Evolutionary conservation across 768 basidiomycete genomes (phyloP).

Genomic region (Podaxis sp.): DNA sequence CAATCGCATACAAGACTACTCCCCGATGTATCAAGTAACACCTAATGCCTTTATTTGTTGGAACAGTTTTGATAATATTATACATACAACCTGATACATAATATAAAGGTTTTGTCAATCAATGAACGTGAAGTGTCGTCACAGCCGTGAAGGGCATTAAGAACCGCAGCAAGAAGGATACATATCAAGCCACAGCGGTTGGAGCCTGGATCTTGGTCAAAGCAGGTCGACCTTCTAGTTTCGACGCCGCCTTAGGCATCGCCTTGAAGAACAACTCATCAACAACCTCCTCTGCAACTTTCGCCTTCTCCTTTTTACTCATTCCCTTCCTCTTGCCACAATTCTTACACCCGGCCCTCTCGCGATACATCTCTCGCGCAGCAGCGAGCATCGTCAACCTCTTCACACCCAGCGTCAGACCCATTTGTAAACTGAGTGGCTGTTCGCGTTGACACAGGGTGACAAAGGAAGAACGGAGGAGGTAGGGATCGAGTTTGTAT

Average conservation of each 20-base stretch:
- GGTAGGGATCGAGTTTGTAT: slow-evolving; percentile 27
- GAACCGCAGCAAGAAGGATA: neutral
- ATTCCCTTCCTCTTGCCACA: slow-evolving; percentile 18
- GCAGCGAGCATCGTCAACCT: slow-evolving; percentile 30
- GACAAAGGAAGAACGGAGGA: slow-evolving; percentile 25
- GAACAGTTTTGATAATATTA: neutral
- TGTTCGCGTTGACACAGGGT: slow-evolving; percentile 25
- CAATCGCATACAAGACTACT: neutral
- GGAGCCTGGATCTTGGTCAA: neutral
- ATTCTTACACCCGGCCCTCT: slow-evolving; percentile 23
- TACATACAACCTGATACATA: neutral
- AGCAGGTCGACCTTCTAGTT: neutral
- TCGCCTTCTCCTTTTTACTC: slow-evolving; percentile 19
- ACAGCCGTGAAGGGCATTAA: neutral
- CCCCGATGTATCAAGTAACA: neutral
- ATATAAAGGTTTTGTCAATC: neutral
- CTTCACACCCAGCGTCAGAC: slow-evolving; percentile 27
- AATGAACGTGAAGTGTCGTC: neutral
- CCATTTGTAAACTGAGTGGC: slow-evolving; percentile 29
- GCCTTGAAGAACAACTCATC: slow-evolving; percentile 4
- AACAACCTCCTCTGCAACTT: slow-evolving; percentile 20
- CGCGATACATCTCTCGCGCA: slow-evolving; percentile 26
- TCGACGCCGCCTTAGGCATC: neutral
- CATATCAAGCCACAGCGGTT: neutral
- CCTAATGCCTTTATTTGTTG: neutral